phyloP scores from a whole-genome alignment of 1,139 yeast species.

The Magnusiomyces magnusii region DNA sequence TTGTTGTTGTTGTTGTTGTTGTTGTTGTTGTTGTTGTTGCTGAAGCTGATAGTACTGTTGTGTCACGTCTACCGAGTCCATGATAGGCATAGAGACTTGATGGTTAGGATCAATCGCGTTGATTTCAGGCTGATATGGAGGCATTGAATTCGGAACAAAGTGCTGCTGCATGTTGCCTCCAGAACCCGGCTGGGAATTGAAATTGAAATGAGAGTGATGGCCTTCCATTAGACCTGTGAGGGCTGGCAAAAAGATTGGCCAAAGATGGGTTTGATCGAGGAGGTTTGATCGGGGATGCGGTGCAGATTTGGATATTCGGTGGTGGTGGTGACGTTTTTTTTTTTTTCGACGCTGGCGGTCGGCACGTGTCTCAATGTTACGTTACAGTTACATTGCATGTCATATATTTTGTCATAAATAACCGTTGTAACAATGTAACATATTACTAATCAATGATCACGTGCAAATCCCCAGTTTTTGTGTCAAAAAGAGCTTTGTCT shows the following conservation, averaged over 20 bases:
- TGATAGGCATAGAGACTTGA: not conserved
- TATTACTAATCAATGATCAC: not conserved
- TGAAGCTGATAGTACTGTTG: not conserved
- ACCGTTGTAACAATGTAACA: no score
- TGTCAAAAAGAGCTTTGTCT: not conserved
- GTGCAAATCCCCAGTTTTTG: no score
- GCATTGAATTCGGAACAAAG: not conserved
- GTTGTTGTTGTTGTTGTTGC: not conserved
- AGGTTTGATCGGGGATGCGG: no score
- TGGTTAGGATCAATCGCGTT: not conserved
- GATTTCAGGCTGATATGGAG: not conserved
- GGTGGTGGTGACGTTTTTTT: no score
- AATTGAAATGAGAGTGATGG: conserved; percentile 3
- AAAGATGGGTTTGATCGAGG: no score
- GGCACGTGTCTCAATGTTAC: no score
- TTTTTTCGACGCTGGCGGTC: no score
- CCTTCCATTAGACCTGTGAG: conserved; percentile 3
- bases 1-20: not conserved
- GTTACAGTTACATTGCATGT: no score
- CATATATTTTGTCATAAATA: no score
- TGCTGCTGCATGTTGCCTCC: not conserved
- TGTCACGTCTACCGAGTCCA: not conserved
- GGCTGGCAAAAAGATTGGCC: no score
- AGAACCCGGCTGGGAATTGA: not conserved
- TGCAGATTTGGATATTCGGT: no score